phyloP scores from a whole-genome alignment of 1,139 yeast genomes.

The Taphrina populina region DNA sequence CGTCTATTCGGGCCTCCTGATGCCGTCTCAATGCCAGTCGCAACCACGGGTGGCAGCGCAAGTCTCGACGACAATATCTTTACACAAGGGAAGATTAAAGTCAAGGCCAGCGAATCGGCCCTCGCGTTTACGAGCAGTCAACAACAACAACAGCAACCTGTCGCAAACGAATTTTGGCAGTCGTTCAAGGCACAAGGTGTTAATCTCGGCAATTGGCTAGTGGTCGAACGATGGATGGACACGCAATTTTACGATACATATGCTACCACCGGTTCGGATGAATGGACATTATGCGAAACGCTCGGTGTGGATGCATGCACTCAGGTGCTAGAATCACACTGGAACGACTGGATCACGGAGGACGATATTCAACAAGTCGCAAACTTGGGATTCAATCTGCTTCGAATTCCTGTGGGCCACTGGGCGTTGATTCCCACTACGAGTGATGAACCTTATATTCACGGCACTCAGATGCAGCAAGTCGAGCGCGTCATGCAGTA shows the following conservation, averaged over 20 bases:
- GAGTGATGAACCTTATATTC: slow-evolving; percentile 70
- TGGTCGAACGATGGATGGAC: slow-evolving; percentile 76
- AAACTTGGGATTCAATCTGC: slow-evolving; percentile 73
- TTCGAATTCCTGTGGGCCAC: slow-evolving; percentile 85
- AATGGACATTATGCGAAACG: slow-evolving; percentile 48
- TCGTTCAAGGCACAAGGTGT: slow-evolving; percentile 56
- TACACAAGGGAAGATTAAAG: not conserved
- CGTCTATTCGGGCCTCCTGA: slow-evolving; percentile 25
- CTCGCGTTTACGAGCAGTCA: too few relatives aligned
- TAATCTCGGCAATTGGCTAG: slow-evolving; percentile 89
- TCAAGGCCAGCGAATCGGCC: not conserved
- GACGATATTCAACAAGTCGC: slow-evolving; percentile 64
- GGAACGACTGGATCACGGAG: slow-evolving; percentile 73
- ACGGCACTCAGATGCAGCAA: slow-evolving; percentile 68
- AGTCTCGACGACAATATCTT: not conserved
- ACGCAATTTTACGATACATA: slow-evolving; percentile 69
- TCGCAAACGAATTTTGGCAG: slow-evolving; percentile 21
- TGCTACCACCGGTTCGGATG: slow-evolving; percentile 44
- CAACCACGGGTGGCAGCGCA: not conserved
- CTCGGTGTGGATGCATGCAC: slow-evolving; percentile 55
- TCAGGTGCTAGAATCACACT: slow-evolving; percentile 57
- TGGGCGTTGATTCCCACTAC: slow-evolving; percentile 70
- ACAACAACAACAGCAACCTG: slow-evolving; percentile 14
- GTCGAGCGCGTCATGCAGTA: slow-evolving; percentile 72
- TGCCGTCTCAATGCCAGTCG: too few relatives aligned